Evolutionary conservation across 1,139 yeast species (phyloP).

Genomic region (Yueomyces sp.): DNA sequence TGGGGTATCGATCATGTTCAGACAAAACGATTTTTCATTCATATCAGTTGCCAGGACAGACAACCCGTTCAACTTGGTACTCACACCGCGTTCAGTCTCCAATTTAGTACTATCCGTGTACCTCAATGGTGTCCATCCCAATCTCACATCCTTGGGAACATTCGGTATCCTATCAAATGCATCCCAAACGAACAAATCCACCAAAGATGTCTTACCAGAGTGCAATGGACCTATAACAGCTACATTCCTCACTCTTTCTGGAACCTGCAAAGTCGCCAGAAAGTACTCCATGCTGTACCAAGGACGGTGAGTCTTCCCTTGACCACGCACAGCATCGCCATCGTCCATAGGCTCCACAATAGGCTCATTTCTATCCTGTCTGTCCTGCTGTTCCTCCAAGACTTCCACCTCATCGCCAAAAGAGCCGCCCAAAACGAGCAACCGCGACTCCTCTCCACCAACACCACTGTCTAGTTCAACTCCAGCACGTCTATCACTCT

Average conservation of each 20-base stretch:
- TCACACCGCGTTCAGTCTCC: constrained; percentile 59
- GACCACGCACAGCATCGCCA: constrained; percentile 5
- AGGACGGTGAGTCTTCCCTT: constrained; percentile 40
- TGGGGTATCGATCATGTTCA: constrained; percentile 74
- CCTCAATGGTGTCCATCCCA: constrained; percentile 22
- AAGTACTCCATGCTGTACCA: constrained; percentile 55
- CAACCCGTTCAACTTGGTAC: constrained; percentile 54
- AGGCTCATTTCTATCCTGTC: constrained; percentile 47
- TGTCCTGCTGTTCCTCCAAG: constrained; percentile 43
- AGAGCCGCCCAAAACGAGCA: constrained; percentile 13
- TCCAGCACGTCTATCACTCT: constrained; percentile 3
- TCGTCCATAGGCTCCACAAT: constrained; percentile 42
- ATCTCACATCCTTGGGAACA: constrained; percentile 19
- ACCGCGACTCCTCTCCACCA: constrained; percentile 4
- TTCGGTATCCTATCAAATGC: constrained; percentile 41
- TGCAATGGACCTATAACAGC: constrained; percentile 72
- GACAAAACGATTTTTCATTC: constrained; percentile 41
- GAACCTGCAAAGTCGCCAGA: constrained; percentile 35
- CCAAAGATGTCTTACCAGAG: constrained; percentile 76
- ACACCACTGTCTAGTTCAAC: background rate
- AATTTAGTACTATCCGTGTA: constrained; percentile 61
- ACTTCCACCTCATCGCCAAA: constrained; percentile 56
- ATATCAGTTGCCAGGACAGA: constrained; percentile 48
- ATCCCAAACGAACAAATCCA: constrained; percentile 56
- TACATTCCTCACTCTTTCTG: constrained; percentile 64